These are phyloP conservation scores for Hordeum vulgare DNA, from an alignment of 176 grass and related monocot genomes.

Conservation along the genomic window DNA sequence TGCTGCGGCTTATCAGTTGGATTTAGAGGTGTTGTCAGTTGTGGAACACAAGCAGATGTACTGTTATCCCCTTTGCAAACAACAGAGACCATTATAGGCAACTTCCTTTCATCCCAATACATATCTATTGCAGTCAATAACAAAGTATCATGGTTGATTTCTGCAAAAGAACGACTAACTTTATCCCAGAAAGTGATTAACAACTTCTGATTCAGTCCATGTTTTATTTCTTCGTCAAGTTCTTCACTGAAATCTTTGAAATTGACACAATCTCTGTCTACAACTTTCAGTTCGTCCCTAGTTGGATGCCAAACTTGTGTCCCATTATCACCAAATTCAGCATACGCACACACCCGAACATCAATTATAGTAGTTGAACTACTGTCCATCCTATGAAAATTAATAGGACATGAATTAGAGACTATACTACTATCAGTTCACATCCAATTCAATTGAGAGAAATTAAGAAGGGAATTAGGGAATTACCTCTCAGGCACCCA, in stretches of 20 bases:
- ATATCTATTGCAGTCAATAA: background rate
- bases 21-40: background rate
- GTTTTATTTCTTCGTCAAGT: background rate
- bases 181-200: background rate
- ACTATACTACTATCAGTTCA: background rate
- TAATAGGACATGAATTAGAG: background rate
- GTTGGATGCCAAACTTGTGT: no score
- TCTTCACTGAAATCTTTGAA: no score
- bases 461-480: no score
- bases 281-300: no score
- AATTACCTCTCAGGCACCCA: no score
- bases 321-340: no score
- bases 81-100: background rate
- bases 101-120: constrained; percentile 1
- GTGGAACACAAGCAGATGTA: no score
- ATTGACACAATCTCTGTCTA: no score
- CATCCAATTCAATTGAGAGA: background rate
- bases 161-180: background rate
- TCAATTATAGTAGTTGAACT: background rate
- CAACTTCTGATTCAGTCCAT: background rate
- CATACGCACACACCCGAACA: background rate
- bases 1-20: background rate
- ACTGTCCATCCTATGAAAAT: background rate
- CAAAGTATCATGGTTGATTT: background rate
- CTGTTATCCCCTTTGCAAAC: background rate